Evolutionary conservation across 306 rosid genomes (phyloP).

Genomic region (Vachellia pachyceras): DNA sequence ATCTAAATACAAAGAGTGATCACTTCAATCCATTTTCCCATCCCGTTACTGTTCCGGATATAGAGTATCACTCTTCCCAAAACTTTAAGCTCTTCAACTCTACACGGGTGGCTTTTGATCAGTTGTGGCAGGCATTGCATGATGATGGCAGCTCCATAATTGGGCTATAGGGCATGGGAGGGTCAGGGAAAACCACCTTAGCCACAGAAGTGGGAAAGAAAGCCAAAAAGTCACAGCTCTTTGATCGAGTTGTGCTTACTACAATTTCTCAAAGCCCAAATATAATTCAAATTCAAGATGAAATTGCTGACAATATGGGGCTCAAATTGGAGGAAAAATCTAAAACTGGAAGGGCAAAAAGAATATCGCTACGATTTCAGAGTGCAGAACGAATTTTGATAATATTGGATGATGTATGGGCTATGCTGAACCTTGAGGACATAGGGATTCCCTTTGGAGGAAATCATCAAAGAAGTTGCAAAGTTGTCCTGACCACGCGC

Average conservation of each 20-base stretch:
- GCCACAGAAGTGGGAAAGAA: background rate
- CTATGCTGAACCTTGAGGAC: background rate
- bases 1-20: background rate
- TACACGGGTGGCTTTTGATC: background rate
- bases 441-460: background rate
- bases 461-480: background rate
- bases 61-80: background rate
- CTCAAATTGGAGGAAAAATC: background rate
- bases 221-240: background rate
- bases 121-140: background rate
- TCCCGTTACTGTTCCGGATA: background rate
- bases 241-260: background rate
- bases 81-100: background rate
- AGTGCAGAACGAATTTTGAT: background rate
- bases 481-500: background rate
- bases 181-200: background rate
- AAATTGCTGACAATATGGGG: background rate
- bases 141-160: background rate
- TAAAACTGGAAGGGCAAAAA: background rate
- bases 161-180: background rate
- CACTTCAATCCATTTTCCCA: background rate
- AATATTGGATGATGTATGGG: background rate
- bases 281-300: background rate
- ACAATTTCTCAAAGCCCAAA: background rate
- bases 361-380: background rate